Evolutionary conservation across 1,139 yeast species (phyloP).

Genomic region (Eremothecium gossypii): DNA sequence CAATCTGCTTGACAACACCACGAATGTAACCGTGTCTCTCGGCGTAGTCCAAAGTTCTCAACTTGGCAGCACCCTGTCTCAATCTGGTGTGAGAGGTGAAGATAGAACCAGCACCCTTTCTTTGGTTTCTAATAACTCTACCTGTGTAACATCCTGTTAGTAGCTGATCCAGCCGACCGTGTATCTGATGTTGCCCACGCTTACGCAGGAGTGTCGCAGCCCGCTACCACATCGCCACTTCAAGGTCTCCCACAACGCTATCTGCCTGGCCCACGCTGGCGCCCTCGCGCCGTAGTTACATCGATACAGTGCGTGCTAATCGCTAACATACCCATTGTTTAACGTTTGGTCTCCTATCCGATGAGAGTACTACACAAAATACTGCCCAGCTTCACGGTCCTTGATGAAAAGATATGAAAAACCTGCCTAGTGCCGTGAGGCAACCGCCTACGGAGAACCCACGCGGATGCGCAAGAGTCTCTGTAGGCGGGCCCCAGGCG

Average conservation of each 20-base stretch:
- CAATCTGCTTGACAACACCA: slow-evolving; percentile 96
- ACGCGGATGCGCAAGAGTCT: too few species aligned
- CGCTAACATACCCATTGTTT: slow-evolving; percentile 3
- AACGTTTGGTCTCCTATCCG: slow-evolving; percentile 4
- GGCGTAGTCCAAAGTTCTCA: slow-evolving; percentile 97
- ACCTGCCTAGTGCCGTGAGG: slow-evolving; percentile 1
- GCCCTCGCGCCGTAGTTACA: too few species aligned
- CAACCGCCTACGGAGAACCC: too few species aligned
- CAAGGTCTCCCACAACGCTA: too few species aligned
- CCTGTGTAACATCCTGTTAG: slow-evolving; percentile 41
- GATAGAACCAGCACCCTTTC: slow-evolving; percentile 99
- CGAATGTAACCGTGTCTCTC: slow-evolving; percentile 99
- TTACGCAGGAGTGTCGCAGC: too few species aligned
- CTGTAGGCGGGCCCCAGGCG: slow-evolving; percentile 1
- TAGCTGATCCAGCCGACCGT: slow-evolving; percentile 3
- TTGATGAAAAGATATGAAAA: slow-evolving; percentile 1
- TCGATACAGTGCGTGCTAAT: too few species aligned
- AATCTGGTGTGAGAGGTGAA: slow-evolving; percentile 99
- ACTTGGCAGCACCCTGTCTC: slow-evolving; percentile 99
- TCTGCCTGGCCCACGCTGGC: too few species aligned
- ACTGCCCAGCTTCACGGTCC: not conserved
- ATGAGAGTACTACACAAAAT: not conserved
- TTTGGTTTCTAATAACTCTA: slow-evolving; percentile 99
- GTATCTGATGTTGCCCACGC: too few species aligned
- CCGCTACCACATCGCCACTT: too few species aligned